phyloP scores from a whole-genome alignment of 2,329 filamentous ascomycete genomes.

The Penicillium fuscoglaucum region DNA sequence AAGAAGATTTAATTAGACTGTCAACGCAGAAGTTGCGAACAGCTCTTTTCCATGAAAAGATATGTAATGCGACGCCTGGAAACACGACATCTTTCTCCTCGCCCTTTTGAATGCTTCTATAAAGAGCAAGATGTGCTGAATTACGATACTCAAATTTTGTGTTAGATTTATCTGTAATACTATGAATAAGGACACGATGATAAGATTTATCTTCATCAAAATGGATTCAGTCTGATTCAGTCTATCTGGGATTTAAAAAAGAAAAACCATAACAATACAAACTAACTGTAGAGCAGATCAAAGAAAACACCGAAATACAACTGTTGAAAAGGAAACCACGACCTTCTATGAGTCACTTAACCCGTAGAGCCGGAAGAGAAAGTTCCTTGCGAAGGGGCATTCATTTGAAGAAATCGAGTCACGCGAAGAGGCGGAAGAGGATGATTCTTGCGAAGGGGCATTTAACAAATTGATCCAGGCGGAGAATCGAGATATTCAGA shows the following conservation, averaged over 20 bases:
- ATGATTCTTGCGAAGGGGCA: no score
- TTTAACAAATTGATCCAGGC: no score
- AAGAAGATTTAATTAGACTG: slow-evolving; percentile 11
- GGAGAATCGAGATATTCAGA: no score
- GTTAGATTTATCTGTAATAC: neutral
- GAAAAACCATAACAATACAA: neutral
- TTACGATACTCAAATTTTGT: neutral
- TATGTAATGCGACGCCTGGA: no score
- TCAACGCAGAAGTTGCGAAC: no score
- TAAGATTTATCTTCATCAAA: neutral
- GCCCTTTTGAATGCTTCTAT: no score
- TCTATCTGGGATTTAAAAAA: neutral
- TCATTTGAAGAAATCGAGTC: no score
- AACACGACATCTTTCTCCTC: no score
- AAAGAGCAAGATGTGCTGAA: neutral
- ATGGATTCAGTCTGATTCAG: neutral
- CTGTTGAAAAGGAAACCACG: neutral
- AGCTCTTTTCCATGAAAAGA: no score
- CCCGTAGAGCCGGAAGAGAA: no score
- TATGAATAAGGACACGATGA: neutral
- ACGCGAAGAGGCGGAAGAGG: no score
- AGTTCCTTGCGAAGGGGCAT: no score
- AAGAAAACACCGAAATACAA: neutral
- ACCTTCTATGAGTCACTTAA: neutral
- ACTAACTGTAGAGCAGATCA: neutral